phyloP scores from a whole-genome alignment of 176 grass and related monocot genomes.

The Avena sativa region DNA sequence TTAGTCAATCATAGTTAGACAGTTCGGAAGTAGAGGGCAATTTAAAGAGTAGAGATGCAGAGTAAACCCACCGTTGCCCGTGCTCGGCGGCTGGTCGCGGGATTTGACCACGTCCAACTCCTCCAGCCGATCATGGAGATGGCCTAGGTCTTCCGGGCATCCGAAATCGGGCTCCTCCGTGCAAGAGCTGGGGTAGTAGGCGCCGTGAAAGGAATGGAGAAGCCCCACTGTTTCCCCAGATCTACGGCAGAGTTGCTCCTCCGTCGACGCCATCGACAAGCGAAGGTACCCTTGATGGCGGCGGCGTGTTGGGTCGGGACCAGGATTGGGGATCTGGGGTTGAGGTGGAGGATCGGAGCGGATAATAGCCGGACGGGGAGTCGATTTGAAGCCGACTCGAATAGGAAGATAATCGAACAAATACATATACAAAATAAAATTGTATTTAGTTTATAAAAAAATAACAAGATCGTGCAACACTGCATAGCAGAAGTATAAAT shows the following conservation, averaged over 20 bases:
- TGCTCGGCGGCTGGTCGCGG: neutral
- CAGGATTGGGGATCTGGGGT: neutral
- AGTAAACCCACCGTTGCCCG: neutral
- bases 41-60: neutral
- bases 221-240: neutral
- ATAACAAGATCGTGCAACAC: no score
- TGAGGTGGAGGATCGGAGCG: neutral
- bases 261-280: neutral
- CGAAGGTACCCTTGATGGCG: neutral
- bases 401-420: no score
- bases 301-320: neutral
- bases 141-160: neutral
- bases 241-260: neutral
- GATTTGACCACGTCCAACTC: neutral
- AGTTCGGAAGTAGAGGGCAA: no score
- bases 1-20: neutral
- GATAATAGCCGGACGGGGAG: no score
- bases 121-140: neutral
- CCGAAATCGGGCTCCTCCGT: neutral
- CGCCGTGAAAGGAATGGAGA: neutral
- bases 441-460: no score
- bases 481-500: no score
- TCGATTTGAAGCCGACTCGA: no score
- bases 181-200: neutral
- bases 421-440: no score